Evolutionary conservation across 2,329 filamentous ascomycete genomes (phyloP), one percentile per base, ranked within the genome.

Genomic region (Cryphonectria carpinicola): DNA sequence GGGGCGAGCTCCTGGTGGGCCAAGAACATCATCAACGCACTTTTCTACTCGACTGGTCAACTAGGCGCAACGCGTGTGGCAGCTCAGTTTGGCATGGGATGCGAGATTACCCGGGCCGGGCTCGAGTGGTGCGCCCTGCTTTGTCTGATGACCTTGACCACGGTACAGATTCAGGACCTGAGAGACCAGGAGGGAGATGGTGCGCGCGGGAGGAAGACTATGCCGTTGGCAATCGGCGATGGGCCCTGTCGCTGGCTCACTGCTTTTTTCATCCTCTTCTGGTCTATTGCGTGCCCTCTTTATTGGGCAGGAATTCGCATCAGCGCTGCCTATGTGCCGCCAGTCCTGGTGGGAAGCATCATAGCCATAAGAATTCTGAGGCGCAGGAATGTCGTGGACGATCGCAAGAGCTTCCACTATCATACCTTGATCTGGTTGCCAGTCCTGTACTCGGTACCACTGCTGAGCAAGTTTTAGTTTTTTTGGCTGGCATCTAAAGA

Each of bases 21-120:
- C 13, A 74, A 78, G 2, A 80, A 80, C 49, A 17, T 77, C 14
- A 76, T 81, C 19, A 80, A 78, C 64, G 78, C 70, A 11, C 70
- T 73, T 1, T 77, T 76, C 69, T 79, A 76, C 60, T 72, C 74
- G n/a, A 71, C 75, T 0, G 79, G 78, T 1, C 76, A 79, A 0
- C 46, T 79, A 41, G 75, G 76, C 56, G 77, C 79, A 3, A 71
- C 70, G 35, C 65, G 46, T 10, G 49, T 32, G 7, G 46, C 49
- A 11, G 46, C 65, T 58, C 28, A 32, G 8, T n/a, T 52, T 37
- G 19, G 61, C 43, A 25, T 65, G 61, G 43, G 58, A n/a, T 52
- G 41, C 41, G n/a, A 58, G 43, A 37, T 62, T 6, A 67, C 32
- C 49, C 32, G 17, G 39, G 4, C 35, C 8, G 41, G 56, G 2